Base-by-base conservation (phyloP, 768 basidiomycete species). In the Agaricus blazei region DNA sequence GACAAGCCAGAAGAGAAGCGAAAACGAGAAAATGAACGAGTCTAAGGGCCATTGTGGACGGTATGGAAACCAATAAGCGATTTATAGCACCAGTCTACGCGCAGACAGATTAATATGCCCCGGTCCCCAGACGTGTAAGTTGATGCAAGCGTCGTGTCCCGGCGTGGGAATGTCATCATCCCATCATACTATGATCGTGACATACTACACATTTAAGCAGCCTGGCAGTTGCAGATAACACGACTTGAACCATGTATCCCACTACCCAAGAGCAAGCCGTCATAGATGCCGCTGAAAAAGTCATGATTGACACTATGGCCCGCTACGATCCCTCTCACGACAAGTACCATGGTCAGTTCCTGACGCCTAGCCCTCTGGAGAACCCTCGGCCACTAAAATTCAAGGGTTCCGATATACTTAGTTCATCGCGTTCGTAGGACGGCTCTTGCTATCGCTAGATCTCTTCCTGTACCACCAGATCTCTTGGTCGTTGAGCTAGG, bases 281-380 rank as follows among this genome's bases (percentile, higher is more conserved):
- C 15, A 70, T 91, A 40, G 64, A 73, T 2, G 80, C 74, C 11
- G 86, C 87, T 1, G 85, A 90, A 64, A 74, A 76, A 59, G 75
- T 89, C 46, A 90, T 90, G 88, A 61, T 76, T 43, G 74, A 85
- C 45, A 81, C 80, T 0, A 91, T 91, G 90, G 77, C 82, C 2
- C 74, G 81, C 59, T 90, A 89, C 63, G 90, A 90, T 64, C 82
- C 88, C 4, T 90, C 88, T 29, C 90, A 92, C 64, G 90, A 93
- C 67, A 78, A 76, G 50, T 84, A 80, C 58, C 90, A 93, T 64
- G 89, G 89, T 88, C 58, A 65, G 81, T 65, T 23, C 41, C 24
- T 36, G 48, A 40, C 37, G n/a, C n/a, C 47, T 34, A 29, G 46
- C 54, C 31, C 48, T 48, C 44, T 57, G 36, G 11, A 19, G 24